Percentiles rank a stretch among this genome's conserved stretches.
phyloP scores from a whole-genome alignment of 306 rosid species.

The Castanopsis chinensis region DNA sequence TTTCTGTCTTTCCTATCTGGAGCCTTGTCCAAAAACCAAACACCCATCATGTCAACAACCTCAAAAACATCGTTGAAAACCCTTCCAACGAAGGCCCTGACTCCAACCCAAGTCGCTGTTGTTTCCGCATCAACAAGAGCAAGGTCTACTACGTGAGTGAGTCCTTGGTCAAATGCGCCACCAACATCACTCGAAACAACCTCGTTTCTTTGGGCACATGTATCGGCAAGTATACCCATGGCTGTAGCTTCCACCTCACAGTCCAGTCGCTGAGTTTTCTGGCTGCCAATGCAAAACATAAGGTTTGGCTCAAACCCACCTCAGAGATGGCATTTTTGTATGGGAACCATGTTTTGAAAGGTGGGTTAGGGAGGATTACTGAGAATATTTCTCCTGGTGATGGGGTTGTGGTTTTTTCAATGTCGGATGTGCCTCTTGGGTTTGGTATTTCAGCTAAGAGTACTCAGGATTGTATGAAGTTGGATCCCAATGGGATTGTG shows the following conservation, averaged over 20 bases:
- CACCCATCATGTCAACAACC: no score
- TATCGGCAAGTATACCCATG: conserved; percentile 84
- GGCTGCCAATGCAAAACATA: conserved; percentile 81
- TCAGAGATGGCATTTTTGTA: conserved; percentile 88
- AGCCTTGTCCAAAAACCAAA: no score
- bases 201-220: conserved; percentile 76
- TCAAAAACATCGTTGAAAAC: conserved; percentile 77
- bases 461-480: conserved; percentile 86
- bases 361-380: conserved; percentile 81
- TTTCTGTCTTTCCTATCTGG: no score
- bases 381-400: conserved; percentile 73
- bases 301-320: conserved; percentile 89
- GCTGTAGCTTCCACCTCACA: conserved; percentile 78
- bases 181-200: conserved; percentile 62
- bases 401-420: conserved; percentile 83
- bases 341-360: conserved; percentile 82
- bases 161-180: conserved; percentile 80
- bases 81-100: conserved; percentile 93
- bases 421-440: conserved; percentile 86
- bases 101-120: conserved; percentile 64
- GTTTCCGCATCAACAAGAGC: conserved; percentile 90
- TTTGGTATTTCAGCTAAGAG: conserved; percentile 86
- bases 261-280: conserved; percentile 57
- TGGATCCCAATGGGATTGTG: conserved; percentile 86
- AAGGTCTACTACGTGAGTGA: conserved; percentile 74